Evolutionary conservation across 2,329 filamentous ascomycete genomes (phyloP).

Genomic region (Neofusicoccum cordaticola): DNA sequence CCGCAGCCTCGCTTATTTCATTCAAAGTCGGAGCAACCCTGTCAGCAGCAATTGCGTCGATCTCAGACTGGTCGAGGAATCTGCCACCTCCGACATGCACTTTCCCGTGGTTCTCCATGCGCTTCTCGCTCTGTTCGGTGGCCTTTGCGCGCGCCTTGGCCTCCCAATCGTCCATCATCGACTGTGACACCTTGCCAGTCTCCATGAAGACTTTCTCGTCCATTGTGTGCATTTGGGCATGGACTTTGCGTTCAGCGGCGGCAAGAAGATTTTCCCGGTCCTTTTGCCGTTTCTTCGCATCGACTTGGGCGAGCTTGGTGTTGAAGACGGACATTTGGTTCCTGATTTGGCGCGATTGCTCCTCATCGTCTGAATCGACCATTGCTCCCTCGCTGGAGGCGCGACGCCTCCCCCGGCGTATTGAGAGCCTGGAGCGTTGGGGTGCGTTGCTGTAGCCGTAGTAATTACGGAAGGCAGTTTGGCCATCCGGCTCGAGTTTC

Average conservation of each 20-base stretch:
- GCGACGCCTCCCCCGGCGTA: slow-evolving; percentile 55
- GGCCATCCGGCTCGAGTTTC: slow-evolving; percentile 67
- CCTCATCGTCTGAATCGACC: slow-evolving; percentile 58
- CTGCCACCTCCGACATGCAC: slow-evolving; percentile 76
- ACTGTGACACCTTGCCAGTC: slow-evolving; percentile 69
- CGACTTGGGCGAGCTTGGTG: slow-evolving; percentile 63
- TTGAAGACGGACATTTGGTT: slow-evolving; percentile 78
- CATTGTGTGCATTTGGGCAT: slow-evolving; percentile 71
- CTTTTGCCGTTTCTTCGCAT: slow-evolving; percentile 68
- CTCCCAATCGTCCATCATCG: slow-evolving; percentile 74
- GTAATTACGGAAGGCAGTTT: slow-evolving; percentile 68
- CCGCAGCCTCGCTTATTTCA: slow-evolving; percentile 77
- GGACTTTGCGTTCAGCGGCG: slow-evolving; percentile 82
- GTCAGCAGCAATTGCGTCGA: slow-evolving; percentile 74
- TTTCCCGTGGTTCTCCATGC: slow-evolving; percentile 56
- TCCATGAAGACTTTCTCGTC: slow-evolving; percentile 76
- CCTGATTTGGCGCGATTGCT: slow-evolving; percentile 69
- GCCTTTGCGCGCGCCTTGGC: slow-evolving; percentile 69
- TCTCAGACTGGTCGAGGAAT: slow-evolving; percentile 72
- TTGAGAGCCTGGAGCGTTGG: slow-evolving; percentile 47
- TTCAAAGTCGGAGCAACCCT: slow-evolving; percentile 80
- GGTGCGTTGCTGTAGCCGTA: slow-evolving; percentile 62
- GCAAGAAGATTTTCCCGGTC: slow-evolving; percentile 75
- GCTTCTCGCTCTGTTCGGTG: slow-evolving; percentile 60
- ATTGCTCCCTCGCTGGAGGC: slow-evolving; percentile 63